These are phyloP conservation scores for Pichia sp. DNA, from an alignment of 1,139 yeast species.

Conservation along the genomic window DNA sequence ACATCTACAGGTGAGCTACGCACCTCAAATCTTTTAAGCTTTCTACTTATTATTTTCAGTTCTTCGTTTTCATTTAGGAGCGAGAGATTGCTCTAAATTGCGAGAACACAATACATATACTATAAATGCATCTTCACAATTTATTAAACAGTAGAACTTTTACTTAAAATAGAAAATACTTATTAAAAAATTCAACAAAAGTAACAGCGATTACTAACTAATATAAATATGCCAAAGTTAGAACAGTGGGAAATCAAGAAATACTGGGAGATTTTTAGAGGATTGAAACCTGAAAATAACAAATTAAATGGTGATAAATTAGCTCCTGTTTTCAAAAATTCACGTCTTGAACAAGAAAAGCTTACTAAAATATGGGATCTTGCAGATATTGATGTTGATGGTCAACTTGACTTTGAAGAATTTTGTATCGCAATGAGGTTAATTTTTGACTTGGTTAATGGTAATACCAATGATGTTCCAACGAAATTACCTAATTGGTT, in stretches of 20 bases:
- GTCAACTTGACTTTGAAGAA: constrained; percentile 89
- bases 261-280: constrained; percentile 95
- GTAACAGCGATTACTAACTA: too few species aligned
- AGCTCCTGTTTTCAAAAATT: constrained; percentile 79
- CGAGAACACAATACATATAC: too few species aligned
- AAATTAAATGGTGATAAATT: constrained; percentile 81
- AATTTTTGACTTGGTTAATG: constrained; percentile 84
- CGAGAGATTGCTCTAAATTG: too few species aligned
- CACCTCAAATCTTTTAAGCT: too few species aligned
- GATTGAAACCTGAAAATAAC: constrained; percentile 73
- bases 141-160: too few species aligned
- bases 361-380: constrained; percentile 84
- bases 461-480: constrained; percentile 60
- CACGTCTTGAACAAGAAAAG: constrained; percentile 70
- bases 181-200: too few species aligned
- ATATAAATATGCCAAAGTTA: constrained; percentile 43
- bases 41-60: too few species aligned
- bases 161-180: too few species aligned
- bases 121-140: too few species aligned
- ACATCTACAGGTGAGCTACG: too few species aligned
- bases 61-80: too few species aligned
- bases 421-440: constrained; percentile 96
- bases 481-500: constrained; percentile 79
- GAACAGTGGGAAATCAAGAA: constrained; percentile 94
- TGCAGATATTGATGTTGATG: constrained; percentile 90